A percentile compares a stretch with the other conserved stretches of the same genome.
phyloP scores from a whole-genome alignment of 129 eudicot species.

The Calendula officinalis region DNA sequence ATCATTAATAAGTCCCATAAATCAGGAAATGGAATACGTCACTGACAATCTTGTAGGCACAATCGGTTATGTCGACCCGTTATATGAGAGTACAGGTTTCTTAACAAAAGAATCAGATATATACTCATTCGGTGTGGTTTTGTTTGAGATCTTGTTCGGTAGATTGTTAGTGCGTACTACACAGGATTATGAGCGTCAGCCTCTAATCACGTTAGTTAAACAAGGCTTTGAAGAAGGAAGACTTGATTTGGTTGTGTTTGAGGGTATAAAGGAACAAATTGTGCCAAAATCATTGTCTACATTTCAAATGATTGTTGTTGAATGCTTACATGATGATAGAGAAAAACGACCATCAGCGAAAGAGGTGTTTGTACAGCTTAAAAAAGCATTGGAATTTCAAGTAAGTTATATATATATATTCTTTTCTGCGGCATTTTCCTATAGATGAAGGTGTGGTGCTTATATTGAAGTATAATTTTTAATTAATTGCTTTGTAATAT shows the following conservation, averaged over 20 bases:
- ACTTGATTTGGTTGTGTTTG: not conserved
- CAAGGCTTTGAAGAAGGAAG: not conserved
- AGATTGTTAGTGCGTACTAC: not conserved
- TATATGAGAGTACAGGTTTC: not conserved
- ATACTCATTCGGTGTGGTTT: conserved; percentile 7
- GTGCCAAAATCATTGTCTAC: not conserved
- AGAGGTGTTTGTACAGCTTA: not conserved
- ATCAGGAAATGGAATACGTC: not conserved
- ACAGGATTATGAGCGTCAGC: not conserved
- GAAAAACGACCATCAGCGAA: not conserved
- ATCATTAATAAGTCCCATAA: not conserved
- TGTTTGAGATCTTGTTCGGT: conserved; percentile 9
- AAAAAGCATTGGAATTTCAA: conserved; percentile 5
- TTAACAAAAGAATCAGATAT: not conserved
- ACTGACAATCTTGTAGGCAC: not conserved
- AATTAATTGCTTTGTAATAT: not conserved
- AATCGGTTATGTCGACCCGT: not conserved
- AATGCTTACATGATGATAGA: not conserved
- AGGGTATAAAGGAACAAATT: not conserved
- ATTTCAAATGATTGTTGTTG: not conserved
- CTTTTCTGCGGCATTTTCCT: not conserved
- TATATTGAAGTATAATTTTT: not conserved
- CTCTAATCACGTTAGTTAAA: not conserved
- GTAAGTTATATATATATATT: not conserved
- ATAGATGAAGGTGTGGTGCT: not conserved